Evolutionary conservation across 148 eudicot genomes (phyloP), one percentile per base, ranked within the genome.

Genomic region (Amaranthus cruentus): DNA sequence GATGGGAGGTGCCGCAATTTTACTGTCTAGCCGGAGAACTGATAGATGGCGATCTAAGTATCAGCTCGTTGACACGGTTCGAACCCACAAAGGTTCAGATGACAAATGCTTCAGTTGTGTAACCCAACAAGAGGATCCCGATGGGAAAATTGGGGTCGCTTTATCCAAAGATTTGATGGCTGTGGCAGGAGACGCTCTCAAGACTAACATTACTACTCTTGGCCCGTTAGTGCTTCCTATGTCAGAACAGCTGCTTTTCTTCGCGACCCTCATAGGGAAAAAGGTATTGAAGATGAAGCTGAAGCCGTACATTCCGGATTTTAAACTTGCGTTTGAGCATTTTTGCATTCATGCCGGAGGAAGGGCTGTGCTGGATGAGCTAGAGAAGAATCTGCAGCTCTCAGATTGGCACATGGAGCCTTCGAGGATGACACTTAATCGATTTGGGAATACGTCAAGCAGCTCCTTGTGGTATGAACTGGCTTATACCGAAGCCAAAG

Each of bases 341-440:
- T 83, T 83, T 68, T 83, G 86, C 56, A 83, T 83, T 54, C 86
- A 83, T 67, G 86, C 86, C 0, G 87, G 87, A 5, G 87, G 87
- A 47, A 78, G 87, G 55, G 87, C 84, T 48, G 87, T 84, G 42
- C 80, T 84, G 6, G 87, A 84, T 47, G 84, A 84, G 70, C 70
- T 84, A 53, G 87, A 84, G 74, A 84, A 81, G 76, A 84, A 84
- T 67, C 61, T 84, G 68, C 75, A 78, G 58, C 82, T 84, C 28
- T 81, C 87, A 1, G 84, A 84, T 65, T 84, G 87, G 87, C 83
- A 84, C 49, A 81, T 84, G 87, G 87, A 84, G 63, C 87, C 87
- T 69, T 84, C 87, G 0, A 76, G 87, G 65, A 84, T 84, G 87
- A 84, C 87, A 14, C 84, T 84, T 14, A 49, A 81, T 56, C 75